phyloP scores from a whole-genome alignment of 169 alveolate species.

The Cryptosporidium viatorum region DNA sequence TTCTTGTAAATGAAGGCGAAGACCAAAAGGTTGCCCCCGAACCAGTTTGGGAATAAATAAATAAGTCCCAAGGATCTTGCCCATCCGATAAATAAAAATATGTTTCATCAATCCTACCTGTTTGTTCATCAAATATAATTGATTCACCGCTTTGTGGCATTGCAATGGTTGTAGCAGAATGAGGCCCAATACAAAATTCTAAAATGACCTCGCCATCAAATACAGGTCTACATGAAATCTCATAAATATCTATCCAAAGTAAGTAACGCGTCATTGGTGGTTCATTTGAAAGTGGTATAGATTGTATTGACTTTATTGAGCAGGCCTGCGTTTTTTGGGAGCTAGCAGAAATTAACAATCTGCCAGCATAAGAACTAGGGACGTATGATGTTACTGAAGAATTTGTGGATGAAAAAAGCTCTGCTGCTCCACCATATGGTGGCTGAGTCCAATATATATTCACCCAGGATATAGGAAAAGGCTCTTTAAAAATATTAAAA shows the following conservation, averaged over 20 bases:
- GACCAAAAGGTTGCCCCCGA: slow-evolving; percentile 49
- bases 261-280: slow-evolving; percentile 81
- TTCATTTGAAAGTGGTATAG: slow-evolving; percentile 64
- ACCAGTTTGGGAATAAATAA: slow-evolving; percentile 74
- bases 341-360: slow-evolving; percentile 60
- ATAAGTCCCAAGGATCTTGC: slow-evolving; percentile 83
- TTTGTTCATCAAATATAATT: slow-evolving; percentile 79
- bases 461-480: slow-evolving; percentile 82
- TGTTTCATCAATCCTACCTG: slow-evolving; percentile 84
- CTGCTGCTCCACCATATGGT: slow-evolving; percentile 78
- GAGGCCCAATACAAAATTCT: slow-evolving; percentile 82
- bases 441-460: slow-evolving; percentile 85
- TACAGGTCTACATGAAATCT: slow-evolving; percentile 77
- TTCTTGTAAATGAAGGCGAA: slow-evolving; percentile 70
- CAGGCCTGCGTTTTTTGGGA: slow-evolving; percentile 66
- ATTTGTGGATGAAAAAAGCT: slow-evolving; percentile 54
- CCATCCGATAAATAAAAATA: slow-evolving; percentile 80
- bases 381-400: slow-evolving; percentile 57
- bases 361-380: slow-evolving; percentile 68
- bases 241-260: slow-evolving; percentile 82
- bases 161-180: slow-evolving; percentile 71
- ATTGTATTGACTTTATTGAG: slow-evolving; percentile 31
- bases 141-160: slow-evolving; percentile 73
- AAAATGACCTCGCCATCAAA: slow-evolving; percentile 69
- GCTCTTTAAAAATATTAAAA: slow-evolving; percentile 81